Evolutionary conservation across 306 rosid genomes (phyloP).

Genomic region (Ziziphus jujuba): DNA sequence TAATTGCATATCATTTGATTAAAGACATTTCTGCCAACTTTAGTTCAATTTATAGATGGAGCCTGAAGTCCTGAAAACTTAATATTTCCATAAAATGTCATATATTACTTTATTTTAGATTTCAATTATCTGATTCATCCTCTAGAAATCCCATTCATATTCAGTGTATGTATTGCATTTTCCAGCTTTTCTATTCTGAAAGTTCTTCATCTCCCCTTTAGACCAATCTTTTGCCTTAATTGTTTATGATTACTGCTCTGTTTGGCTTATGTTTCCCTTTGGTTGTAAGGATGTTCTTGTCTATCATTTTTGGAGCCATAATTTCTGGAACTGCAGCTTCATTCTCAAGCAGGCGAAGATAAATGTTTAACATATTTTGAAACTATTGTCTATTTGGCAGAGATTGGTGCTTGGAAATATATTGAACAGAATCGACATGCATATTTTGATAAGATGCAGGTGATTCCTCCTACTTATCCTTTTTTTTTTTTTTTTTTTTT

Average conservation of each 20-base stretch:
- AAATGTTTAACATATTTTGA: not conserved
- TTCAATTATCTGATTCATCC: no score
- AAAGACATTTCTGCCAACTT: no score
- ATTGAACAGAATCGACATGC: constrained; percentile 79
- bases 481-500: constrained; percentile 17
- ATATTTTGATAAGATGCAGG: constrained; percentile 95
- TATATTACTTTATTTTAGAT: no score
- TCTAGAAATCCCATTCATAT: not conserved
- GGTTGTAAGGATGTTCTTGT: not conserved
- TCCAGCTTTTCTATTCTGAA: not conserved
- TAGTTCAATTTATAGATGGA: not conserved
- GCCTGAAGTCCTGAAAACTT: no score
- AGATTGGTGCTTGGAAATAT: constrained; percentile 87
- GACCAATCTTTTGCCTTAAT: not conserved
- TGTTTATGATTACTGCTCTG: not conserved
- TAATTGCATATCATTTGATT: not conserved
- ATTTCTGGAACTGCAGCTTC: not conserved
- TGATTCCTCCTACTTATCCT: constrained; percentile 15
- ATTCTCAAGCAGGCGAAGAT: constrained; percentile 9
- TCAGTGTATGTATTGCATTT: no score
- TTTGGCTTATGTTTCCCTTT: not conserved
- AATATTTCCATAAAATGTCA: no score
- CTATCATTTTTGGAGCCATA: not conserved
- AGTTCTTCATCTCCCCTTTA: not conserved
- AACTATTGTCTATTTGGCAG: constrained; percentile 46